Evolutionary conservation across 1,284 basidiomycete genomes (phyloP).

Genomic region (Mycosarcoma mackinlayi): DNA sequence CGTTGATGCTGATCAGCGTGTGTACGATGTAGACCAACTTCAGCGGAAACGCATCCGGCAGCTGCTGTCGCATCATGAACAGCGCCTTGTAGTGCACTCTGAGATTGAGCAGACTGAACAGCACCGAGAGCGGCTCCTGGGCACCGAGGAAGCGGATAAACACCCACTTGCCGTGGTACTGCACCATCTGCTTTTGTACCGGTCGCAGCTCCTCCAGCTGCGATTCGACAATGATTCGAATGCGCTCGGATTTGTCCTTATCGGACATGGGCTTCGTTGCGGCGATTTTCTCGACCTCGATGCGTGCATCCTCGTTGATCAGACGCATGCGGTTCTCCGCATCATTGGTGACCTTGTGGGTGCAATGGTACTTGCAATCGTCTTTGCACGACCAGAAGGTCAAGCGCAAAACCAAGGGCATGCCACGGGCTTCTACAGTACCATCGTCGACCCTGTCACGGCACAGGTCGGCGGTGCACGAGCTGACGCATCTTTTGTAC

Average conservation of each 20-base stretch:
- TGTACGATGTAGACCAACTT: conserved; percentile 77
- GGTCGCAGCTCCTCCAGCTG: conserved; percentile 46
- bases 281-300: conserved; percentile 26
- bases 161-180: conserved; percentile 83
- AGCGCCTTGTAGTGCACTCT: conserved; percentile 69
- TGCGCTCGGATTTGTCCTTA: conserved; percentile 5
- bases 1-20: conserved; percentile 82
- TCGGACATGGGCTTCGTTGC: conserved; percentile 12
- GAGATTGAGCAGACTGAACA: conserved; percentile 87
- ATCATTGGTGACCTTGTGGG: conserved; percentile 81
- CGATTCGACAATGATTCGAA: conserved; percentile 24
- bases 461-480: conserved; percentile 60
- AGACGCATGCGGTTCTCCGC: conserved; percentile 69
- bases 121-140: conserved; percentile 92
- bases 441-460: conserved; percentile 60
- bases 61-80: conserved; percentile 36
- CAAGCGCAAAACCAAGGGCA: conserved; percentile 73
- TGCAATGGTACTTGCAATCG: conserved; percentile 89
- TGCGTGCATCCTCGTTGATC: conserved; percentile 65
- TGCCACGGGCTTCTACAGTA: conserved; percentile 39
- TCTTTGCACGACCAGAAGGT: conserved; percentile 80
- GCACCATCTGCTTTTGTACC: conserved; percentile 66
- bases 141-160: conserved; percentile 74
- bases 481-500: conserved; percentile 57
- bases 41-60: conserved; percentile 71